Percentiles rank a stretch among this genome's conserved stretches.
Evolutionary conservation across 352 stramenopile genomes (phyloP).

Genomic region (Phytopythium aichiense): DNA sequence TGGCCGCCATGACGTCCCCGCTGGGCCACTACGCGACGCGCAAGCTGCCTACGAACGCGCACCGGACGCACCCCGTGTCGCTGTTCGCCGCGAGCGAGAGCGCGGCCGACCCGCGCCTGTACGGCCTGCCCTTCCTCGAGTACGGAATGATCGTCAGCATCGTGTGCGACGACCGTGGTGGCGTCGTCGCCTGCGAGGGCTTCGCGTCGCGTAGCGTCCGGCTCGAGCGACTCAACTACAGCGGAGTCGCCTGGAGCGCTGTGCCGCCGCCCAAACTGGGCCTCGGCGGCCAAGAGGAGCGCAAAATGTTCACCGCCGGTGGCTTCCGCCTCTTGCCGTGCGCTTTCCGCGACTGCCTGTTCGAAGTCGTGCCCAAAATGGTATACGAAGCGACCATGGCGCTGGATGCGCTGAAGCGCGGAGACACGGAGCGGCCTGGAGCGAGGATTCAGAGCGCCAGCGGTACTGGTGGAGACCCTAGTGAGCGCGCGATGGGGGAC

Average conservation of each 20-base stretch:
- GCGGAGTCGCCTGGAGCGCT: constrained; percentile 9
- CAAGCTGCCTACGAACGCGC: constrained; percentile 26
- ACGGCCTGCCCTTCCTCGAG: constrained; percentile 51
- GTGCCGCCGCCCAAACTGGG: constrained; percentile 30
- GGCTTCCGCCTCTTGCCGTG: constrained; percentile 39
- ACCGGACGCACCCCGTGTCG: constrained; percentile 30
- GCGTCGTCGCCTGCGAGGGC: constrained; percentile 49
- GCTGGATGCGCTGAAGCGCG: constrained; percentile 17
- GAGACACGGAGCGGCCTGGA: constrained; percentile 1
- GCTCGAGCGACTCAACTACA: constrained; percentile 45
- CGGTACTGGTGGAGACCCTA: background rate
- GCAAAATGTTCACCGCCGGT: constrained; percentile 28
- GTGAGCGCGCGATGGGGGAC: constrained; percentile 1
- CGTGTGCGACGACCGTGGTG: constrained; percentile 51
- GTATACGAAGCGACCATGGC: constrained; percentile 59
- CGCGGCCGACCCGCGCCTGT: constrained; percentile 13
- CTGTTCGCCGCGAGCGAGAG: constrained; percentile 28
- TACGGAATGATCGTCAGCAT: constrained; percentile 70
- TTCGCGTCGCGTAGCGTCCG: constrained; percentile 55
- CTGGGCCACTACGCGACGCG: constrained; percentile 43
- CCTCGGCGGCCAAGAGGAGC: constrained; percentile 39
- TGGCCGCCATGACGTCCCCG: constrained; percentile 32
- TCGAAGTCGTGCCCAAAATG: constrained; percentile 74
- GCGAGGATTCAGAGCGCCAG: background rate
- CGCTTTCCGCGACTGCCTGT: constrained; percentile 62